phyloP scores from a whole-genome alignment of 1,284 basidiomycete genomes.

The Tremellales sp. region DNA sequence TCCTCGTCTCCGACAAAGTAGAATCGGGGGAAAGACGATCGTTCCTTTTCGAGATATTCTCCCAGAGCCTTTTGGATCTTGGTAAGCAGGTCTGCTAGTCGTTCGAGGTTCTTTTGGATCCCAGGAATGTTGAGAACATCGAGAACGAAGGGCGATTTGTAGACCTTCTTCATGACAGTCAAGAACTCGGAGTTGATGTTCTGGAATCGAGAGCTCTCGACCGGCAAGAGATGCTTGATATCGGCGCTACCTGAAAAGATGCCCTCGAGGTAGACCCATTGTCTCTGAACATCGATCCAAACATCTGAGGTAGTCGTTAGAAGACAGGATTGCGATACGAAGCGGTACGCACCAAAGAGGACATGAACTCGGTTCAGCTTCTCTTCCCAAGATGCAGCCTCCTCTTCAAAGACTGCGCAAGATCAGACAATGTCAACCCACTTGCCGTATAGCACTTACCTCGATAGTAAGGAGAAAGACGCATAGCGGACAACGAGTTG shows the following conservation, averaged over 20 bases:
- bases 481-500: slow-evolving; percentile 95
- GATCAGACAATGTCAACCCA: not conserved
- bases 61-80: slow-evolving; percentile 99
- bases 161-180: slow-evolving; percentile 98
- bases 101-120: slow-evolving; percentile 95
- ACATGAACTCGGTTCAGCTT: slow-evolving; percentile 93
- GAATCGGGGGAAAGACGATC: slow-evolving; percentile 96
- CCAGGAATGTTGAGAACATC: slow-evolving; percentile 96
- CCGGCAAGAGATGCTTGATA: slow-evolving; percentile 96
- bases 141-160: slow-evolving; percentile 95
- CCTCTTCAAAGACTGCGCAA: slow-evolving; percentile 79
- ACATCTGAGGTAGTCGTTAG: slow-evolving; percentile 59
- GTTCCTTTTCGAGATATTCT: slow-evolving; percentile 96
- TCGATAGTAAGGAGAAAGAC: slow-evolving; percentile 93
- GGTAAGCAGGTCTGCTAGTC: slow-evolving; percentile 89
- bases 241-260: slow-evolving; percentile 99
- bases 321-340: slow-evolving; percentile 12
- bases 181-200: slow-evolving; percentile 99
- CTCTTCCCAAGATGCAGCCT: slow-evolving; percentile 89
- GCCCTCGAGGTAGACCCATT: slow-evolving; percentile 99
- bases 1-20: slow-evolving; percentile 99
- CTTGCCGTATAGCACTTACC: slow-evolving; percentile 51
- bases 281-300: slow-evolving; percentile 99
- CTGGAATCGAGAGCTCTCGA: slow-evolving; percentile 94
- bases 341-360: slow-evolving; percentile 67